phyloP scores from a whole-genome alignment of 2,329 filamentous ascomycete species.

The Ramichloridium luteum region DNA sequence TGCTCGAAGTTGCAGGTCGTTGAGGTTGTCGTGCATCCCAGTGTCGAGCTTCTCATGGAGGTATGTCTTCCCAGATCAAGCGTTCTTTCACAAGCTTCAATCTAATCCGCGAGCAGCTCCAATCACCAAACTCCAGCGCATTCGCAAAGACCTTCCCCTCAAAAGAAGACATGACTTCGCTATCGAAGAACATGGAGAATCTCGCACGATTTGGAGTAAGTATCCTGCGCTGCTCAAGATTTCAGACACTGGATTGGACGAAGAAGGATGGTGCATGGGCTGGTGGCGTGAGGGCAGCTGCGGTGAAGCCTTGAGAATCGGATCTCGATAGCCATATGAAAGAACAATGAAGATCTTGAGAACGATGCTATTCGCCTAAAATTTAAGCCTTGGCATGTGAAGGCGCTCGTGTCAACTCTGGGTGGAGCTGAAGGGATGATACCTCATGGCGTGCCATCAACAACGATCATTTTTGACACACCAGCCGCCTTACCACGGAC shows the following conservation, averaged over 20 bases:
- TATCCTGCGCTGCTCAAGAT: constrained; percentile 24
- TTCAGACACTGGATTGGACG: constrained; percentile 25
- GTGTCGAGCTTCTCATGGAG: constrained; percentile 27
- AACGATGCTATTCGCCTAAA: no score
- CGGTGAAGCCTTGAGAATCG: no score
- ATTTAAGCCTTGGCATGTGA: no score
- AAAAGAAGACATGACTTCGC: constrained; percentile 23
- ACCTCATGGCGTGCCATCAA: no score
- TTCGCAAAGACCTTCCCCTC: constrained; percentile 25
- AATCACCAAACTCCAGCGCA: constrained; percentile 19
- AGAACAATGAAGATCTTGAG: no score
- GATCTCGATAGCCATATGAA: no score
- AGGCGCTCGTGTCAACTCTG: no score
- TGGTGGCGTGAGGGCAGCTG: constrained; percentile 19
- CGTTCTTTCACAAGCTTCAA: background rate
- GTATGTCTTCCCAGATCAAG: constrained; percentile 15
- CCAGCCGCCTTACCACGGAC: no score
- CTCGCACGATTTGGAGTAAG: constrained; percentile 27
- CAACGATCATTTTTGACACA: no score
- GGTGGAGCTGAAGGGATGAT: no score
- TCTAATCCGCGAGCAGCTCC: constrained; percentile 11
- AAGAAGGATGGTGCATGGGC: constrained; percentile 23
- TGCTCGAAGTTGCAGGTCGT: constrained; percentile 27
- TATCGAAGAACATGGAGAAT: constrained; percentile 24
- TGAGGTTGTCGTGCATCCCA: constrained; percentile 29